Base-by-base conservation (phyloP, 805 yeast genomes). In the Priceomyces castillae region DNA sequence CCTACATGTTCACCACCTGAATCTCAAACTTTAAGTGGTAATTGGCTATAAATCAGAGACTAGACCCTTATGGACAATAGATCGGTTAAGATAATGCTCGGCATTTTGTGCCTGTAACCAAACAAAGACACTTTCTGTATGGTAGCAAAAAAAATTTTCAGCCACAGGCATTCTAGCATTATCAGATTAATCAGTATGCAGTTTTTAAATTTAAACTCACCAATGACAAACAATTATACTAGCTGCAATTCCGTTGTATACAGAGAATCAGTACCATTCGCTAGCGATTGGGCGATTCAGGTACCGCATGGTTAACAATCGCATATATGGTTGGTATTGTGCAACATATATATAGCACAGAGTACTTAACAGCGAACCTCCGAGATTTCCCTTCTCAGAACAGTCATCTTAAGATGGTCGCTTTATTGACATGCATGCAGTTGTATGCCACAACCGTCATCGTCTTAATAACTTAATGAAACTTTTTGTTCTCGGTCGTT, bases 171-270 rank as follows among this genome's bases (percentile, higher is more conserved):
- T 34, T 9, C 26, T 14, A 34, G 5, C 26, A 23, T 41, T 34
- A 41, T 34, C 43, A 41, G 43, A 36, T 41, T 35, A 41, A 34
- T 41, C 43, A 20, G 18, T 36, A 30, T 25, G 25, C 30, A 16
- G 40, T 16, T 23, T 33, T 12, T 15, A 33, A 14, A 11, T 7
- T 15, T 6, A 33, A 33, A 7, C 12, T 10, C 17, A 15, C 36
- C 36, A 33, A 33, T 33, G 19, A 16, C 19, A 12, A 7, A 30
- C 15, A 30, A 30, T 6, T 12, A 10, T 6, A 22, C 6, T 22
- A 7, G 9, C 9, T 22, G 9, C 6, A 22, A 6, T 22, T 22
- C 9, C 9, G 25, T 9, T 22, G 25, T 22, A 22, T 22, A 22
- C 25, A 22, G 25, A 7, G 25, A 22, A 22, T 7, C 25, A 7